Percentiles rank a stretch among this genome's conserved stretches.
These are phyloP conservation scores for Blastobotrys capitulatus DNA, from an alignment of 1,139 yeast genomes.

Conservation along the genomic window DNA sequence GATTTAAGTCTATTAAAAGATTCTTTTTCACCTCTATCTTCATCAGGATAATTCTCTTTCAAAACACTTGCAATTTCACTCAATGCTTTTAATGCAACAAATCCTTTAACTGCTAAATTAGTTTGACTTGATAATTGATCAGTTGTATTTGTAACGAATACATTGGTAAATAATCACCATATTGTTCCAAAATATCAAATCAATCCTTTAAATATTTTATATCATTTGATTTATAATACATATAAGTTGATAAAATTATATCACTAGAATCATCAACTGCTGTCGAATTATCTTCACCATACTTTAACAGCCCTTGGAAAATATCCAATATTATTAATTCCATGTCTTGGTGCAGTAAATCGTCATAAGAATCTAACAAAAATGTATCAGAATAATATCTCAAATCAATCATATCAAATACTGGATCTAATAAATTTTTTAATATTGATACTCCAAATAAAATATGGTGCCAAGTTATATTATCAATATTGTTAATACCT, in stretches of 20 bases:
- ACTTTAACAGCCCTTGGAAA: constrained; percentile 11
- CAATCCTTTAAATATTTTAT: neutral
- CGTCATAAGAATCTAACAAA: too few species aligned
- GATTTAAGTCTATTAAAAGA: neutral
- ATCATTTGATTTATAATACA: constrained; percentile 3
- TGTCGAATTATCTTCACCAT: constrained; percentile 8
- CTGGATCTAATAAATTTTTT: constrained; percentile 4
- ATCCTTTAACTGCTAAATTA: constrained; percentile 11
- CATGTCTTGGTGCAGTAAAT: too few species aligned
- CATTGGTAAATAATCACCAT: constrained; percentile 11
- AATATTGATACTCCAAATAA: too few species aligned
- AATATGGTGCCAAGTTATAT: constrained; percentile 3
- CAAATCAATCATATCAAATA: constrained; percentile 4
- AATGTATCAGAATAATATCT: constrained; percentile 9
- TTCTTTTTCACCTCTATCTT: too few species aligned
- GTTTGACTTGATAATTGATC: constrained; percentile 11
- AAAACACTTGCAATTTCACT: constrained; percentile 4
- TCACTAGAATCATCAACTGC: constrained; percentile 10
- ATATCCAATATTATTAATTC: constrained; percentile 9
- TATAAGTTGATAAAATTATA: neutral
- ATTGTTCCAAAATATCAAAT: constrained; percentile 4
- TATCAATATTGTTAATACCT: constrained; percentile 7
- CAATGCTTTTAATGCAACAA: constrained; percentile 9
- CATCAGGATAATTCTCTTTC: too few species aligned
- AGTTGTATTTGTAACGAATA: too few species aligned